Base-by-base conservation (phyloP, 2,329 filamentous ascomycete genomes). In the Pyrenochaeta sp. region DNA sequence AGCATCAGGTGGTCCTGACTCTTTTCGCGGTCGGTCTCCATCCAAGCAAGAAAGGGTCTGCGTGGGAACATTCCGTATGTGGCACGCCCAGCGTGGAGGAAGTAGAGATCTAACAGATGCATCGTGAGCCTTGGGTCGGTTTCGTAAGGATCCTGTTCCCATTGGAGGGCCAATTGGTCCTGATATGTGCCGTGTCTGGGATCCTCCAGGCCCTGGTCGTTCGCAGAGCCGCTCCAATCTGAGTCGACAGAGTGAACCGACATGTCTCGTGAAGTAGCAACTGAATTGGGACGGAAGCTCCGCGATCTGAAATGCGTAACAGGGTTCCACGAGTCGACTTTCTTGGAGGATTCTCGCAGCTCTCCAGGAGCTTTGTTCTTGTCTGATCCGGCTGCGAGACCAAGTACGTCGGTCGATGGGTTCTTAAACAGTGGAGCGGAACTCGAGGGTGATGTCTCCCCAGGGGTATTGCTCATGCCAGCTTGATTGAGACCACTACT, bases 11-110 rank as follows among this genome's bases (percentile, higher is more conserved):
- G 86, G 40, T 84, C 81, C 22, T 77, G 73, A 13, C 79, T 82
- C 65, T 86, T 87, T 10, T 80, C 74, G n/a, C 68, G 72, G 37
- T 72, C 76, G 13, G 78, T 80, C 49, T 79, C 79, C 34, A 86
- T 74, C 87, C 87, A 89, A 24, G 77, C 67, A 27, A 81, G 75
- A 62, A 89, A 88, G 9, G 81, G 77, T 39, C 78, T 72, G 36
- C 80, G 79, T 2, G 86, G 86, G 56, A 88, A 86, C 61, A 89
- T 83, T 58, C 80, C 79, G 64, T 85, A 86, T 10, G 83, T 80
- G 4, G 81, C 81, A 56, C 81, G 81, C 60, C 87, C 85, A 49
- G 85, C 78, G 60, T 85, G 79, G n/a, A 77, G 77, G 64, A 89
- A 87, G 69, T 85, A 88, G n/a, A 81, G 74, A 28, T 84, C 80